phyloP scores from a whole-genome alignment of 441 rosid species.

The Euphorbia celastroides region DNA sequence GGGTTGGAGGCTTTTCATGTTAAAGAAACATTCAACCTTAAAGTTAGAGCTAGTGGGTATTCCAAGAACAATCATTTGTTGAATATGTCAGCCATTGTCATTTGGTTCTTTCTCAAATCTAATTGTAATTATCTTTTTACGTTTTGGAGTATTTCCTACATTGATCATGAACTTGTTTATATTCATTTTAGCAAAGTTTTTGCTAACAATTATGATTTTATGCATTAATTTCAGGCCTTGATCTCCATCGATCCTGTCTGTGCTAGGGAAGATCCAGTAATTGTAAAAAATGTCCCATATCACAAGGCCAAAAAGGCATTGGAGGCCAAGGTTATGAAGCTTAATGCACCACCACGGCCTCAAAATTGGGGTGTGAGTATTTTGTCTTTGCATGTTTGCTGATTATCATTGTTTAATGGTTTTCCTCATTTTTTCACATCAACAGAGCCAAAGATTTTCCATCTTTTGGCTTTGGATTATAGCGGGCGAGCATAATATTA shows the following conservation, averaged over 20 bases:
- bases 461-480: not conserved
- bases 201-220: not conserved
- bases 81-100: not conserved
- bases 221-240: slow-evolving; percentile 49
- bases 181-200: not conserved
- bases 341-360: slow-evolving; percentile 79
- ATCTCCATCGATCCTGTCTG: slow-evolving; percentile 74
- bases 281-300: slow-evolving; percentile 73
- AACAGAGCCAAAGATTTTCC: not conserved
- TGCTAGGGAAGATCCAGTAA: slow-evolving; percentile 71
- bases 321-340: slow-evolving; percentile 69
- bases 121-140: not conserved
- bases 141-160: slow-evolving; percentile 4
- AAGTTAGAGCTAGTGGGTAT: not conserved
- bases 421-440: not conserved
- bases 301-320: slow-evolving; percentile 78
- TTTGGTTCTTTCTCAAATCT: not conserved
- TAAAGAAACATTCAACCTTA: not conserved
- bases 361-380: slow-evolving; percentile 82
- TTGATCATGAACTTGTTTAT: not conserved
- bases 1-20: not conserved
- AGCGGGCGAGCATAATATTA: no score
- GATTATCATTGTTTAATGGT: not conserved
- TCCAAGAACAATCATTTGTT: not conserved
- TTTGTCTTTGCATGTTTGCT: no score